Conservation (phyloP, 768 basidiomycete genomes). For the Cyclocybe aegerita region DNA sequence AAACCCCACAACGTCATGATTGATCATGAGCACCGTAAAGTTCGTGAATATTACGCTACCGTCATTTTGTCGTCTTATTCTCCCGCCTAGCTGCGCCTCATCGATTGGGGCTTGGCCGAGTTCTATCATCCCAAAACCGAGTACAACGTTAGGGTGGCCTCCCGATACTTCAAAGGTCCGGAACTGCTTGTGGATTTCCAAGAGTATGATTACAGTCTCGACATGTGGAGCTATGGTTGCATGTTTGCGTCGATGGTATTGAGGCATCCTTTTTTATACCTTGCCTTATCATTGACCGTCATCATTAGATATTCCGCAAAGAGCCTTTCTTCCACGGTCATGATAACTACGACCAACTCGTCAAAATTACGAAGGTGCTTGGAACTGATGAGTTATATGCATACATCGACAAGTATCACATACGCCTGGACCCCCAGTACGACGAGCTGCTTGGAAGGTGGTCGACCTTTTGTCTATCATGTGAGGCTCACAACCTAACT, state of each 20-base stretch:
- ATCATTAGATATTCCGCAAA: conserved; percentile 89
- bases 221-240: conserved; percentile 99
- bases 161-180: conserved; percentile 97
- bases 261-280: conserved; percentile 16
- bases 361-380: conserved; percentile 96
- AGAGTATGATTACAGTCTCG: conserved; percentile 96
- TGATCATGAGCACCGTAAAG: conserved; percentile 95
- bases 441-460: conserved; percentile 91
- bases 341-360: conserved; percentile 97
- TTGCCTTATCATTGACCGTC: conserved; percentile 6
- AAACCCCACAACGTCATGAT: conserved; percentile 99
- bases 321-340: conserved; percentile 99
- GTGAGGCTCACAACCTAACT: conserved; percentile 1
- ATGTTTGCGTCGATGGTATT: conserved; percentile 98
- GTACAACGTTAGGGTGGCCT: conserved; percentile 97
- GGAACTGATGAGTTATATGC: conserved; percentile 94
- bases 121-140: conserved; percentile 98
- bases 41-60: conserved; percentile 29
- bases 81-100: conserved; percentile 74
- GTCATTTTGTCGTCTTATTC: conserved; percentile 2
- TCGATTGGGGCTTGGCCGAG: conserved; percentile 99
- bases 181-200: conserved; percentile 97
- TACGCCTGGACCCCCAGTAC: conserved; percentile 93
- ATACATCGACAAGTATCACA: conserved; percentile 94
- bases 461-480: conserved; percentile 12